Evolutionary conservation across 2,329 filamentous ascomycete species (phyloP).

Genomic region (Pseudophaeomoniella oleicola): DNA sequence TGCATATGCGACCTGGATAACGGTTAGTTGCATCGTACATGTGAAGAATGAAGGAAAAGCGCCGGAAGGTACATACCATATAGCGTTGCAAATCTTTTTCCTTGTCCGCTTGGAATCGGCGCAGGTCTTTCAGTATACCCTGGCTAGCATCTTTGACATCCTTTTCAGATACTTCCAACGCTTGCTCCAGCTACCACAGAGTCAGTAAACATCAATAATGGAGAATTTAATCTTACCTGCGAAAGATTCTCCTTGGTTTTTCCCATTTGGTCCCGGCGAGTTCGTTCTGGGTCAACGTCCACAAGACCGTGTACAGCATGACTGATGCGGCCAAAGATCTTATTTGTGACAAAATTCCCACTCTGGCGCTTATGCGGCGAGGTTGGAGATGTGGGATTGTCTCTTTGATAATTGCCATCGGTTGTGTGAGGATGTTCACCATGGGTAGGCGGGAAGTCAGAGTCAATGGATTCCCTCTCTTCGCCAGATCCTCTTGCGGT

Average conservation of each 20-base stretch:
- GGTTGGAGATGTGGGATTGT: constrained; percentile 16
- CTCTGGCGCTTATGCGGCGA: constrained; percentile 62
- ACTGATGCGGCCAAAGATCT: constrained; percentile 87
- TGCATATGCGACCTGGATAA: constrained; percentile 66
- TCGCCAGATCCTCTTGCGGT: constrained; percentile 47
- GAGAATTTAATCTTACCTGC: constrained; percentile 25
- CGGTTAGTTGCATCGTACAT: constrained; percentile 3
- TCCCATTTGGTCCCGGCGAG: constrained; percentile 80
- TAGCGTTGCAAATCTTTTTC: constrained; percentile 87
- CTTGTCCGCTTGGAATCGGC: constrained; percentile 87
- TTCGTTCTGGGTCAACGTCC: constrained; percentile 88
- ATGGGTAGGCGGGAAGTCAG: constrained; percentile 85
- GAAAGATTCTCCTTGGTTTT: constrained; percentile 82
- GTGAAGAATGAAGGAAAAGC: constrained; percentile 2
- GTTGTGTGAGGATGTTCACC: constrained; percentile 58
- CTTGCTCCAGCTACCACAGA: constrained; percentile 60
- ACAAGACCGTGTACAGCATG: constrained; percentile 94
- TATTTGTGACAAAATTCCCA: constrained; percentile 79
- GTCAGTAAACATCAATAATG: constrained; percentile 1
- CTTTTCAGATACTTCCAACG: constrained; percentile 70
- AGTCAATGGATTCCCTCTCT: constrained; percentile 83
- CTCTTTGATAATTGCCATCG: constrained; percentile 46
- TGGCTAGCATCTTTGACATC: constrained; percentile 88
- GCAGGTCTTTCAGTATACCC: constrained; percentile 77
- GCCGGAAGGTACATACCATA: constrained; percentile 60